These are phyloP conservation scores for Lumnitzera littorea DNA, from an alignment of 345 rosid genomes.

Conservation along the genomic window DNA sequence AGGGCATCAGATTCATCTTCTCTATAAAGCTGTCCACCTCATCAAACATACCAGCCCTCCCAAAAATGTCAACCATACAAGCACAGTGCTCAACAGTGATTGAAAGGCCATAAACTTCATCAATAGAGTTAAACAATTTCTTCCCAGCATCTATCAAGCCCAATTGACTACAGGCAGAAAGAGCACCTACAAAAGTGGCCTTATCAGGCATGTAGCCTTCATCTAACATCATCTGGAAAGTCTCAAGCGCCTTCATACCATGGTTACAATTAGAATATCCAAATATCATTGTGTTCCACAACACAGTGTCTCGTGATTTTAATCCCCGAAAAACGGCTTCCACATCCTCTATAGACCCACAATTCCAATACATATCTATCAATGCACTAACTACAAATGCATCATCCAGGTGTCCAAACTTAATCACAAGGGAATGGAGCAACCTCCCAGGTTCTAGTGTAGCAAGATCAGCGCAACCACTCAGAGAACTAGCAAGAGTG, in stretches of 20 bases:
- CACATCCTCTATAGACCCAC: slow-evolving; percentile 30
- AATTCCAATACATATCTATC: slow-evolving; percentile 29
- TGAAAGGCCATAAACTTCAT: slow-evolving; percentile 3
- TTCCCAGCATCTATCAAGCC: slow-evolving; percentile 12
- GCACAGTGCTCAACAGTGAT: slow-evolving; percentile 5
- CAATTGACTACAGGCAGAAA: slow-evolving; percentile 26
- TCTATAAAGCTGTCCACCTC: slow-evolving; percentile 6
- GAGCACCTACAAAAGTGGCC: slow-evolving; percentile 28
- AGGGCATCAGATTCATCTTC: slow-evolving; percentile 1
- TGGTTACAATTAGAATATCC: slow-evolving; percentile 25
- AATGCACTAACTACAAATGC: slow-evolving; percentile 9
- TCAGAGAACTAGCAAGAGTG: slow-evolving; percentile 9
- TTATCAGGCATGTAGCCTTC: slow-evolving; percentile 25
- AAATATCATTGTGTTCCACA: slow-evolving; percentile 36
- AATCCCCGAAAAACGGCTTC: slow-evolving; percentile 17
- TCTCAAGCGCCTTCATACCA: slow-evolving; percentile 18
- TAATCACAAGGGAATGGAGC: slow-evolving; percentile 6
- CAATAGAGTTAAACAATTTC: slow-evolving; percentile 1
- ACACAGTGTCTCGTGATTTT: slow-evolving; percentile 18
- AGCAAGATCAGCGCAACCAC: slow-evolving; percentile 6
- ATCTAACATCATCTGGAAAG: slow-evolving; percentile 23
- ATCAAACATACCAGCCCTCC: slow-evolving; percentile 7
- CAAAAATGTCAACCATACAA: slow-evolving; percentile 9
- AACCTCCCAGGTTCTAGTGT: slow-evolving; percentile 3
- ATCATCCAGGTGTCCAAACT: slow-evolving; percentile 3